Evolutionary conservation across 225 moss, liverwort and hornwort genomes (phyloP).

Genomic region (Sphagnum tenellum): DNA sequence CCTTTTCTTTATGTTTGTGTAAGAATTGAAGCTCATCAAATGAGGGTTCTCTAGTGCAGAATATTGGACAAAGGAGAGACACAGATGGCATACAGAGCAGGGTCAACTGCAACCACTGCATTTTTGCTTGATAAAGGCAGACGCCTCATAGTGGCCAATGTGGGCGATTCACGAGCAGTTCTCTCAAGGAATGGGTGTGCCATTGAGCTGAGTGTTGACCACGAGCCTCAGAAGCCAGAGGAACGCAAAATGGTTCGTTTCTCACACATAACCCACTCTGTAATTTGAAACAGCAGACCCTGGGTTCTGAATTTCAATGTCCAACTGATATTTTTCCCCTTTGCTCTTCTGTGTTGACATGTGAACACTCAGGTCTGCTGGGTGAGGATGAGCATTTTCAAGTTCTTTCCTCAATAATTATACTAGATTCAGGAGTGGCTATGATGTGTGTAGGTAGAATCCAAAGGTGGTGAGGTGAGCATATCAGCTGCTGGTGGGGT

Average conservation of each 20-base stretch:
- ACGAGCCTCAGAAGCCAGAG: constrained; percentile 78
- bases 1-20: too few relatives aligned
- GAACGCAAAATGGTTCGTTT: constrained; percentile 61
- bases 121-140: constrained; percentile 52
- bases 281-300: too few relatives aligned
- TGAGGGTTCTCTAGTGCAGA: constrained; percentile 21
- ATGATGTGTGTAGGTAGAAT: constrained; percentile 14
- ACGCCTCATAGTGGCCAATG: constrained; percentile 74
- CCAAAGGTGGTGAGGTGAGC: constrained; percentile 27
- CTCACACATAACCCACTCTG: too few relatives aligned
- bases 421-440: not conserved
- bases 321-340: too few relatives aligned
- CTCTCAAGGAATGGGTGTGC: constrained; percentile 46
- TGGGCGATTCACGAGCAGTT: constrained; percentile 81
- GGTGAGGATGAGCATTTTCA: not conserved
- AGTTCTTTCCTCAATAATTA: not conserved
- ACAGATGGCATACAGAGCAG: constrained; percentile 45
- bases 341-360: too few relatives aligned
- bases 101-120: constrained; percentile 83
- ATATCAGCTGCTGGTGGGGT: constrained; percentile 17
- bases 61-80: constrained; percentile 54
- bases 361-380: too few relatives aligned
- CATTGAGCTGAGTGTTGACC: constrained; percentile 75
- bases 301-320: too few relatives aligned
- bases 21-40: too few relatives aligned